Conservation (phyloP, 164 flowering plant species). For the Protea cynaroides region DNA sequence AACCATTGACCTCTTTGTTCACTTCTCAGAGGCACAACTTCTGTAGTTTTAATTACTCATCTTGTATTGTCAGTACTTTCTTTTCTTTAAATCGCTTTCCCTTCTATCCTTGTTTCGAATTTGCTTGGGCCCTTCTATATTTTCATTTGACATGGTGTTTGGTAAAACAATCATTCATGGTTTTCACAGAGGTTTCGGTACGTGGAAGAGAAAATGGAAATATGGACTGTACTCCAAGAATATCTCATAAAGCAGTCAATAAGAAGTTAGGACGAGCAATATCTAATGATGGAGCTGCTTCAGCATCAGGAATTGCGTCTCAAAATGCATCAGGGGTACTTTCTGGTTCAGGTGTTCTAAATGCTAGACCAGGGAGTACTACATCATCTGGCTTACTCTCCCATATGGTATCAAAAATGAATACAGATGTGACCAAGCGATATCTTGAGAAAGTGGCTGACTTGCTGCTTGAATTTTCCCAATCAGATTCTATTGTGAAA, state of each 20-base stretch:
- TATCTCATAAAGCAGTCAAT: conserved; percentile 43
- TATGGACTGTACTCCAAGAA: conserved; percentile 55
- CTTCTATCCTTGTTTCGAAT: not conserved
- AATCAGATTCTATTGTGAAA: conserved; percentile 86
- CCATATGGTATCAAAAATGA: conserved; percentile 86
- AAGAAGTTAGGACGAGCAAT: conserved; percentile 45
- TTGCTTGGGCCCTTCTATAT: not conserved
- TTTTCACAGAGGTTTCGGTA: conserved; percentile 72
- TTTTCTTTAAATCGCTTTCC: too few species aligned
- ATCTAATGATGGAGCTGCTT: conserved; percentile 62
- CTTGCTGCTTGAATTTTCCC: conserved; percentile 86
- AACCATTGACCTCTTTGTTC: too few species aligned
- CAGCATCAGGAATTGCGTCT: conserved; percentile 77
- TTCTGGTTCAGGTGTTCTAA: conserved; percentile 96
- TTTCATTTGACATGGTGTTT: not conserved
- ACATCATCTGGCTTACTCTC: conserved; percentile 91
- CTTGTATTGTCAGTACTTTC: too few species aligned
- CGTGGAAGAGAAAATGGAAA: conserved; percentile 82
- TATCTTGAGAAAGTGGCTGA: conserved; percentile 95
- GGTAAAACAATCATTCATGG: conserved; percentile 3
- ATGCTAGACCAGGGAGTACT: conserved; percentile 97
- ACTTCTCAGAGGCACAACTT: too few species aligned
- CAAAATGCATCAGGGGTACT: conserved; percentile 90
- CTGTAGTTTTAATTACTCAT: too few species aligned
- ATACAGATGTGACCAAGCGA: conserved; percentile 89